These are phyloP conservation scores for Gossypium schwendimanii DNA, from an alignment of 441 rosid genomes.

Conservation along the genomic window DNA sequence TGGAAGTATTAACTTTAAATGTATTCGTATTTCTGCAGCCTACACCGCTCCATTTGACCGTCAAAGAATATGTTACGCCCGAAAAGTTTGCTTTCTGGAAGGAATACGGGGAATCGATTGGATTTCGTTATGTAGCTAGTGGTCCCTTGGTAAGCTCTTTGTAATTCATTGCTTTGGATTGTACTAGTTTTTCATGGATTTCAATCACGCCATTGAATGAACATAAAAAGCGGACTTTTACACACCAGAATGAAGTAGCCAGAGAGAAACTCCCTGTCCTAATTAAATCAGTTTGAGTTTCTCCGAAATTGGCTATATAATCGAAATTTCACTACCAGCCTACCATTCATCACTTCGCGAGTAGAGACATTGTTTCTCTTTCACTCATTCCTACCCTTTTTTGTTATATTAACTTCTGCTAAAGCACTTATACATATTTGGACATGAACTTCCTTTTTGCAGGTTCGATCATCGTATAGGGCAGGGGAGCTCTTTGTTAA, in stretches of 20 bases:
- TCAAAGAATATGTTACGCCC: conserved; percentile 87
- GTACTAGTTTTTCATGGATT: not conserved
- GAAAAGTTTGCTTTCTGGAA: conserved; percentile 93
- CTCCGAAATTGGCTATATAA: not conserved
- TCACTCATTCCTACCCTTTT: not conserved
- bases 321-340: not conserved
- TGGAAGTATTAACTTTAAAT: not conserved
- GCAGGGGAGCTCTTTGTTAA: conserved; percentile 90
- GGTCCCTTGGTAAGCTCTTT: conserved; percentile 75
- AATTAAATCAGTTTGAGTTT: not conserved
- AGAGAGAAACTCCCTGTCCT: not conserved
- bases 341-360: not conserved
- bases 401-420: not conserved
- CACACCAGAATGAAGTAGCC: not conserved
- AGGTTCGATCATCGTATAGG: conserved; percentile 50
- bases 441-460: conserved; percentile 11
- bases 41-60: conserved; percentile 87
- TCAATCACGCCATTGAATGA: not conserved
- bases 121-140: conserved; percentile 91
- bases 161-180: not conserved
- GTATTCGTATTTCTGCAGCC: conserved; percentile 48
- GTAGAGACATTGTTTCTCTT: not conserved
- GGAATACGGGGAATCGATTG: conserved; percentile 86
- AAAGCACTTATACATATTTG: not conserved
- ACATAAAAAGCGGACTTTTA: not conserved